phyloP scores from a whole-genome alignment of 805 yeast genomes.

The Saccharomyces jurei region DNA sequence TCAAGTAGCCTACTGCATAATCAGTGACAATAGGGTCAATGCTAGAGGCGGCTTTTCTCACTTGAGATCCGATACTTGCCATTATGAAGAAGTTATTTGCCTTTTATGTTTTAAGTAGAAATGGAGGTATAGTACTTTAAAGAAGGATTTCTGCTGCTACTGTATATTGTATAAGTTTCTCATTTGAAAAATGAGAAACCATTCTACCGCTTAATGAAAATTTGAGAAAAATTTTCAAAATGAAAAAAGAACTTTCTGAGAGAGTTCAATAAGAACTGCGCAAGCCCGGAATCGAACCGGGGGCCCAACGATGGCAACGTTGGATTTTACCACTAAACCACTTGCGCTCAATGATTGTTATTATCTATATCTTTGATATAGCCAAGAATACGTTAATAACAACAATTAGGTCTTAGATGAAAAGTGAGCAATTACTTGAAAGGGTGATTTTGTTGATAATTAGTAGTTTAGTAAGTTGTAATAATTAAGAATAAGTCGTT shows the following conservation, averaged over 20 bases:
- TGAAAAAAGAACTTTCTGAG: not conserved
- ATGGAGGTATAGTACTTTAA: not conserved
- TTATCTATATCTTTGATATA: too few species aligned
- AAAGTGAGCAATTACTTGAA: too few species aligned
- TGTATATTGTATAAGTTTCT: too few species aligned
- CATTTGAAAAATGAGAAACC: too few species aligned
- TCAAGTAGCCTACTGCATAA: conserved; percentile 86
- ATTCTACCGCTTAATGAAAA: too few species aligned
- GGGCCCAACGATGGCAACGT: conserved; percentile 29
- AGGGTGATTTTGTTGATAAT: too few species aligned
- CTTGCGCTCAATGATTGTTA: conserved; percentile 15
- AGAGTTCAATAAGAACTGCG: conserved; percentile 10
- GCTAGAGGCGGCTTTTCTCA: conserved; percentile 79
- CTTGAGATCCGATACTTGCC: conserved; percentile 43
- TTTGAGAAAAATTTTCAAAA: not conserved
- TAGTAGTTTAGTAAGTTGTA: too few species aligned
- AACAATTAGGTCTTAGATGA: too few species aligned
- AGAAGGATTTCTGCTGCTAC: not conserved
- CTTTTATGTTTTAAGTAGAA: not conserved
- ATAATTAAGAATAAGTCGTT: too few species aligned
- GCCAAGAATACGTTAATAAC: too few species aligned
- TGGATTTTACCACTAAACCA: conserved; percentile 29
- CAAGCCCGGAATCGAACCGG: conserved; percentile 29
- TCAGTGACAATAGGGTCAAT: conserved; percentile 81
- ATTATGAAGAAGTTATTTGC: conserved; percentile 7